Evolutionary conservation across 2,329 filamentous ascomycete species (phyloP).

Genomic region (Dothistroma septosporum): DNA sequence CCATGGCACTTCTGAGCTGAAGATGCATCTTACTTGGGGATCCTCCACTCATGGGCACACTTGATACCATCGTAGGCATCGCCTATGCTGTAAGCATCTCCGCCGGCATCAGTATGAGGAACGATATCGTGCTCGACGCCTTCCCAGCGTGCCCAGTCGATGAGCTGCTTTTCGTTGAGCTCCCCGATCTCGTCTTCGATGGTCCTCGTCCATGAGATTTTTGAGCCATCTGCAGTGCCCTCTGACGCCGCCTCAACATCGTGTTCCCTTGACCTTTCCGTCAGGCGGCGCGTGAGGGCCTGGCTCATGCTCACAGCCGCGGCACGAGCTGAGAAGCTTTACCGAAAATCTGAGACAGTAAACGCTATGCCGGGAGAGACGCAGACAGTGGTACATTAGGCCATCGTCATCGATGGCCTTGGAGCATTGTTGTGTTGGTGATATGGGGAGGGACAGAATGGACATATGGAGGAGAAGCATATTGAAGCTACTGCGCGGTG

Average conservation of each 20-base stretch:
- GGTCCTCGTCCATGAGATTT: background rate
- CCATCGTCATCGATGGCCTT: background rate
- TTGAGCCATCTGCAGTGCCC: background rate
- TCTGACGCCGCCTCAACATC: conserved; percentile 2
- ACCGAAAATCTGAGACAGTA: background rate
- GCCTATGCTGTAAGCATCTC: conserved; percentile 24
- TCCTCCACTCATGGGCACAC: conserved; percentile 15
- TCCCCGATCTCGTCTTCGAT: background rate
- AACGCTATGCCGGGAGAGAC: background rate
- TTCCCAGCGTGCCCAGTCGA: background rate
- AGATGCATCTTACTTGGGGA: conserved; percentile 5
- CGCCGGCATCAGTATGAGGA: conserved; percentile 19
- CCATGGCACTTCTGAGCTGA: background rate
- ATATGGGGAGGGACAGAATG: background rate
- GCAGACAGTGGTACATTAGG: background rate
- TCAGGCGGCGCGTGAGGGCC: background rate
- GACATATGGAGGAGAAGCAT: background rate
- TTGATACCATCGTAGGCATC: conserved; percentile 19
- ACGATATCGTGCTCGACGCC: conserved; percentile 3
- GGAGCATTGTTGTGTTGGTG: background rate
- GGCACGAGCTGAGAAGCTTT: background rate
- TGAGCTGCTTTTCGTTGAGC: background rate
- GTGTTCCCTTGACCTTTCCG: background rate
- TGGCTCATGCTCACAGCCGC: background rate
- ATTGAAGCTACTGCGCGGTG: background rate